Conservation (phyloP, 306 rosid species). For the Leucaena leucocephala region DNA sequence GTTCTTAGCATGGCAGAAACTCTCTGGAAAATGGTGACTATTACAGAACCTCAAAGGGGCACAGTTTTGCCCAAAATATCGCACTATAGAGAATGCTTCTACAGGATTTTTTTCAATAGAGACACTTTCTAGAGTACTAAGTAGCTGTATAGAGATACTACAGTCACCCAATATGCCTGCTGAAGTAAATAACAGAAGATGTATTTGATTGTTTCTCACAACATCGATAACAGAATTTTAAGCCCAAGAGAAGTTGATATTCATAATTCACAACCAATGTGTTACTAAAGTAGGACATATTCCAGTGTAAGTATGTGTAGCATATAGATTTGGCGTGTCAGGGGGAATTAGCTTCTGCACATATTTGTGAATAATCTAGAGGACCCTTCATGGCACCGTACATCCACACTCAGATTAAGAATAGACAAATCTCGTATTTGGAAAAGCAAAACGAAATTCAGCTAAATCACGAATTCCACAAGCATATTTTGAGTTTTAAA, state of each 20-base stretch:
- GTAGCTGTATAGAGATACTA: neutral
- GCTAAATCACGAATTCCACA: neutral
- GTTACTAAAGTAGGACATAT: neutral
- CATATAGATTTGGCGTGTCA: constrained; percentile 2
- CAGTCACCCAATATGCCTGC: constrained; percentile 7
- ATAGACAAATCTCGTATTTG: constrained; percentile 12
- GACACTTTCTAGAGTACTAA: neutral
- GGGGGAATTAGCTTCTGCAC: neutral
- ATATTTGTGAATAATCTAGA: constrained; percentile 11
- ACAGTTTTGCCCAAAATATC: neutral
- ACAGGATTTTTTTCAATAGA: neutral
- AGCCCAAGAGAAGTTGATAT: neutral
- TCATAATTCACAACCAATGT: neutral
- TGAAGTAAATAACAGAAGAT: neutral
- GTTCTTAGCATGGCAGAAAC: constrained; percentile 1
- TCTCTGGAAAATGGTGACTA: neutral
- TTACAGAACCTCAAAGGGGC: neutral
- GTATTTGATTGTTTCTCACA: neutral
- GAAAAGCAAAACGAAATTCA: neutral
- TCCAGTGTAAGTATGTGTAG: neutral
- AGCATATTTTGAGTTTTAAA: neutral
- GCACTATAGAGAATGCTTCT: neutral
- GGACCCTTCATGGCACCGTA: constrained; percentile 7
- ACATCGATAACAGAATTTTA: constrained; percentile 5
- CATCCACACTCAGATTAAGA: neutral